phyloP scores from a whole-genome alignment of 768 basidiomycete genomes.

The Tricholoma furcatifolium region DNA sequence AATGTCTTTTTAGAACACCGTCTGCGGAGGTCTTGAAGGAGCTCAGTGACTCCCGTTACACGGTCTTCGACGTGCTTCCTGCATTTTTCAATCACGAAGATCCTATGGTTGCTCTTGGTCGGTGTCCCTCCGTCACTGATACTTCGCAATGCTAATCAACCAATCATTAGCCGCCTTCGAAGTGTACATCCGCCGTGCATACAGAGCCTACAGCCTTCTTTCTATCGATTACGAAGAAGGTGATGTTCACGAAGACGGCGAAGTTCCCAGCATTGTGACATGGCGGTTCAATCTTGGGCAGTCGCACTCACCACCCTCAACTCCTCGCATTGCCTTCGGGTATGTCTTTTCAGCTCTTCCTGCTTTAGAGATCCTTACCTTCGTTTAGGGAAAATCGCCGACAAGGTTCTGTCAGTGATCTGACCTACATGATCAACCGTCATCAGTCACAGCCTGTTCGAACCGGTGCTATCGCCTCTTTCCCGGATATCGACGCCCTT shows the following conservation, averaged over 20 bases:
- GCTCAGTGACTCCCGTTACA: constrained; percentile 93
- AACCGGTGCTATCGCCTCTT: constrained; percentile 89
- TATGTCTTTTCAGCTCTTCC: constrained; percentile 22
- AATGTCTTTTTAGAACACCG: constrained; percentile 56
- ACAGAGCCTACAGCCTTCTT: constrained; percentile 88
- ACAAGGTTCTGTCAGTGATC: constrained; percentile 91
- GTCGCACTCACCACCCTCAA: constrained; percentile 82
- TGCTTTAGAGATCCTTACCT: constrained; percentile 8
- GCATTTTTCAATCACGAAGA: constrained; percentile 92
- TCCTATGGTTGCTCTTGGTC: constrained; percentile 80
- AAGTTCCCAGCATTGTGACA: constrained; percentile 74
- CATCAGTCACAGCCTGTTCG: constrained; percentile 88
- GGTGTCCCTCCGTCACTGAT: constrained; percentile 21
- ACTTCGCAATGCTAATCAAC: background rate
- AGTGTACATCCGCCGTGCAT: constrained; percentile 94
- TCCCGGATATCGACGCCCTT: constrained; percentile 70
- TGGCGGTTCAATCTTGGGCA: constrained; percentile 97
- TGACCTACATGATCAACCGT: constrained; percentile 87
- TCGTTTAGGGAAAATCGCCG: constrained; percentile 59
- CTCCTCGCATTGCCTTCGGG: constrained; percentile 63
- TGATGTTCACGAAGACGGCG: constrained; percentile 79
- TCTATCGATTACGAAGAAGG: constrained; percentile 96
- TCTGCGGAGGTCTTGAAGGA: constrained; percentile 87
- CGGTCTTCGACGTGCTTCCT: constrained; percentile 95
- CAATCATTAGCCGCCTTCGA: constrained; percentile 77